A percentile compares a stretch with the other conserved stretches of the same genome.
These are phyloP conservation scores for Kluyveromyces siamensis DNA, from an alignment of 805 yeast species.

Conservation along the genomic window DNA sequence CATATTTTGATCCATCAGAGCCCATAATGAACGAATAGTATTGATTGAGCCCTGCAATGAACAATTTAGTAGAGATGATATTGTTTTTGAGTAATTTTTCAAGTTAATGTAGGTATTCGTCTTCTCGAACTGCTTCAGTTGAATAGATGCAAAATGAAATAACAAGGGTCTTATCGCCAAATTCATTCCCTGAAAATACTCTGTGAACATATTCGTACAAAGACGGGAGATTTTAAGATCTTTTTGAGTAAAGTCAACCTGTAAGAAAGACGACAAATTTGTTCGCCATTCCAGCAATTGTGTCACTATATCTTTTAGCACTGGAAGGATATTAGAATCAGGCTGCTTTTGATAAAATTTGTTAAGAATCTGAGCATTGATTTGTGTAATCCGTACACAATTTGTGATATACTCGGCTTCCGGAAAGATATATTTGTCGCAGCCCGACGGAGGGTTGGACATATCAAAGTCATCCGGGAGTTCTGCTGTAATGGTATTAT, in stretches of 20 bases:
- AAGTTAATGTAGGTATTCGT: constrained; percentile 51
- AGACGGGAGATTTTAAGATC: constrained; percentile 51
- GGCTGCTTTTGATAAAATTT: constrained; percentile 70
- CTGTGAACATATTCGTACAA: constrained; percentile 69
- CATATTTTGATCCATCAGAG: constrained; percentile 65
- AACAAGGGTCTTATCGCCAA: constrained; percentile 68
- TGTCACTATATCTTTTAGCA: constrained; percentile 59
- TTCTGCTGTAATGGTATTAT: constrained; percentile 71
- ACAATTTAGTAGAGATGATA: constrained; percentile 61
- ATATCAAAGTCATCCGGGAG: constrained; percentile 66
- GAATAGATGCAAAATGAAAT: constrained; percentile 66
- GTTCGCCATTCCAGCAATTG: constrained; percentile 61
- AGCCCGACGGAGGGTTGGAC: constrained; percentile 50
- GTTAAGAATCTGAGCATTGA: constrained; percentile 63
- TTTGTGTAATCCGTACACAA: constrained; percentile 71
- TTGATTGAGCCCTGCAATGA: constrained; percentile 76
- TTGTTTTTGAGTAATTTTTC: constrained; percentile 56
- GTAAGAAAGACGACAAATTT: constrained; percentile 52
- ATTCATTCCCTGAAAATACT: constrained; percentile 75
- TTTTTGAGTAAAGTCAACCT: constrained; percentile 50
- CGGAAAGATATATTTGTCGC: constrained; percentile 63
- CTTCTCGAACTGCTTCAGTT: constrained; percentile 41
- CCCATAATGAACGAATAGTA: constrained; percentile 66
- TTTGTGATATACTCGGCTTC: constrained; percentile 69
- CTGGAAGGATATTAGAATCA: constrained; percentile 64